Conservation (phyloP, 257 asterid species). For the Craterostigma plantagineum region DNA sequence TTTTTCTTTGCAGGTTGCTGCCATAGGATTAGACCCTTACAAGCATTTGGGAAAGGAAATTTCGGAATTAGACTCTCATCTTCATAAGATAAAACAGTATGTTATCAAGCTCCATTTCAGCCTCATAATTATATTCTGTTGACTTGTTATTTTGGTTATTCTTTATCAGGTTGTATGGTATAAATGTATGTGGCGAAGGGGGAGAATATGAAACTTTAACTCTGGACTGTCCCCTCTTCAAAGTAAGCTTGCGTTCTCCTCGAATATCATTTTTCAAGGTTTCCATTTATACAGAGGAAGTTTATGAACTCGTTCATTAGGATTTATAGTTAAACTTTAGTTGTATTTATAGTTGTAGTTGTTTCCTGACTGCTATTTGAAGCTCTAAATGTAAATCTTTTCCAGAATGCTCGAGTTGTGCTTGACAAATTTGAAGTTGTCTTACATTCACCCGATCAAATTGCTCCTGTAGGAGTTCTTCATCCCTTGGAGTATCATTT, state of each 20-base stretch:
- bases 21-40: conserved; percentile 81
- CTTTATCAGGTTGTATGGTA: conserved; percentile 69
- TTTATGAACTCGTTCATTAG: background rate
- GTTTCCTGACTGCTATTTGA: background rate
- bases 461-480: conserved; percentile 89
- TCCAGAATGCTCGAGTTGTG: conserved; percentile 82
- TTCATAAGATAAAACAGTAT: conserved; percentile 87
- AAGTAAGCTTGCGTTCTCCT: conserved; percentile 28
- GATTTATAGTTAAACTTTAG: background rate
- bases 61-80: conserved; percentile 39
- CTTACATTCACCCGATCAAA: conserved; percentile 73
- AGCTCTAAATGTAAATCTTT: conserved; percentile 15
- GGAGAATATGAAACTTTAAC: conserved; percentile 97
- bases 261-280: conserved; percentile 5
- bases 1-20: conserved; percentile 55
- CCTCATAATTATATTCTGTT: conserved; percentile 8
- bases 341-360: conserved; percentile 1
- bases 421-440: conserved; percentile 71
- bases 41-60: conserved; percentile 91
- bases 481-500: conserved; percentile 84
- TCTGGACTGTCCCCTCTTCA: conserved; percentile 88
- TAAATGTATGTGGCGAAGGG: conserved; percentile 96
- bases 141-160: conserved; percentile 7
- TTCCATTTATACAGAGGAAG: background rate
- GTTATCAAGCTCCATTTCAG: conserved; percentile 16